These are phyloP conservation scores for Hygrophorus russula DNA, from an alignment of 768 basidiomycete genomes.

Conservation along the genomic window DNA sequence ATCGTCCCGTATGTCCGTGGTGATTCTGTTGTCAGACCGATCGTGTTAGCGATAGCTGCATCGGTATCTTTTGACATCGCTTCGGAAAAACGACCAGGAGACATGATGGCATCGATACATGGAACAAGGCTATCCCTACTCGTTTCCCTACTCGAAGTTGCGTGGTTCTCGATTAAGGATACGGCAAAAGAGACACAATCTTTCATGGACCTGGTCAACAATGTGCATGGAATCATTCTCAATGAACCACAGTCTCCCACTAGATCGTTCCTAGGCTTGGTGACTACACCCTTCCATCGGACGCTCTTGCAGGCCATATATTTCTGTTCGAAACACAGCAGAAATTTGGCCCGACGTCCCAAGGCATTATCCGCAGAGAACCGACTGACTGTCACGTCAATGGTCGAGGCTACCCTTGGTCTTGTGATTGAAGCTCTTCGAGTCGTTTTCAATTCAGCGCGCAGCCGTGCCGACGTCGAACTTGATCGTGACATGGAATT, in stretches of 20 bases:
- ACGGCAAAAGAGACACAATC: conserved; percentile 41
- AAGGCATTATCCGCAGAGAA: conserved; percentile 50
- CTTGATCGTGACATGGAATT: conserved; percentile 76
- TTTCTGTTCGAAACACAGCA: conserved; percentile 59
- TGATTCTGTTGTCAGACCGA: conserved; percentile 42
- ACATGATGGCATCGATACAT: conserved; percentile 80
- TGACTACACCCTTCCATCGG: conserved; percentile 66
- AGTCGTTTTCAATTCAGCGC: conserved; percentile 54
- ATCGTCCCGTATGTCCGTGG: conserved; percentile 53
- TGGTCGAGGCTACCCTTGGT: conserved; percentile 50
- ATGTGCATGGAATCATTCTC: conserved; percentile 51
- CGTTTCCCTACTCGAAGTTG: conserved; percentile 66
- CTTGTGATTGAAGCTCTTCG: conserved; percentile 61
- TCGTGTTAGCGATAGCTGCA: conserved; percentile 45
- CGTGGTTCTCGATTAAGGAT: conserved; percentile 58
- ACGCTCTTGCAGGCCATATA: conserved; percentile 71
- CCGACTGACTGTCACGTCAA: conserved; percentile 43
- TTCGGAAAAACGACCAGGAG: conserved; percentile 58
- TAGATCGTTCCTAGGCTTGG: conserved; percentile 55
- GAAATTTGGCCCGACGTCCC: conserved; percentile 34
- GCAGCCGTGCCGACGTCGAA: conserved; percentile 43
- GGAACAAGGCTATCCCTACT: conserved; percentile 63
- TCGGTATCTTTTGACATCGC: conserved; percentile 59
- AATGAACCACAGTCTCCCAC: conserved; percentile 69
- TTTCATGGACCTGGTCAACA: conserved; percentile 51